phyloP scores from a whole-genome alignment of 2,329 filamentous ascomycete species.

The Neofusicoccum parvum region DNA sequence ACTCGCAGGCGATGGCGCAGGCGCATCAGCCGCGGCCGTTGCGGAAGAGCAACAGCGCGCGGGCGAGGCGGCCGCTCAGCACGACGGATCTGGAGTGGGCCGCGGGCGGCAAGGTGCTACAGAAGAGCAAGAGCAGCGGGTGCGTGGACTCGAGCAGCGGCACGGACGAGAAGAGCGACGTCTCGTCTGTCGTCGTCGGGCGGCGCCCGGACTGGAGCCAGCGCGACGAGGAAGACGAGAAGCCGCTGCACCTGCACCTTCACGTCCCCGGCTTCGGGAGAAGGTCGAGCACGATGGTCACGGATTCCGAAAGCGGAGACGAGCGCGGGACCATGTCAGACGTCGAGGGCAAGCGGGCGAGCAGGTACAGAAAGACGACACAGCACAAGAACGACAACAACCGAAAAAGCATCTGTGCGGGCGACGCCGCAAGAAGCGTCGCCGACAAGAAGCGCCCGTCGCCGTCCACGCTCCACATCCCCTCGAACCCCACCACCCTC shows the following conservation, averaged over 20 bases:
- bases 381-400: neutral
- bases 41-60: neutral
- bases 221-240: neutral
- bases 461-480: neutral
- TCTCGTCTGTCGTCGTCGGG: neutral
- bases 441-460: neutral
- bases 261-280: neutral
- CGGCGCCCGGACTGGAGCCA: conserved; percentile 10
- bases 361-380: neutral
- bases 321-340: neutral
- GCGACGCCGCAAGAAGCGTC: neutral
- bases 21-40: neutral
- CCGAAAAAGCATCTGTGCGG: neutral
- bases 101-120: neutral
- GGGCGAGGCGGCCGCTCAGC: neutral
- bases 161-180: neutral
- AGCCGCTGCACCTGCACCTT: neutral
- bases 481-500: neutral
- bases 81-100: neutral
- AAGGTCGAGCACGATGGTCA: neutral
- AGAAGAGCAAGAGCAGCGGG: neutral
- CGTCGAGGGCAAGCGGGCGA: neutral
- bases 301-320: neutral
- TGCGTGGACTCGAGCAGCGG: neutral
- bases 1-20: neutral